Conservation (phyloP, 352 stramenopile species). For the Discostella stelligera region DNA sequence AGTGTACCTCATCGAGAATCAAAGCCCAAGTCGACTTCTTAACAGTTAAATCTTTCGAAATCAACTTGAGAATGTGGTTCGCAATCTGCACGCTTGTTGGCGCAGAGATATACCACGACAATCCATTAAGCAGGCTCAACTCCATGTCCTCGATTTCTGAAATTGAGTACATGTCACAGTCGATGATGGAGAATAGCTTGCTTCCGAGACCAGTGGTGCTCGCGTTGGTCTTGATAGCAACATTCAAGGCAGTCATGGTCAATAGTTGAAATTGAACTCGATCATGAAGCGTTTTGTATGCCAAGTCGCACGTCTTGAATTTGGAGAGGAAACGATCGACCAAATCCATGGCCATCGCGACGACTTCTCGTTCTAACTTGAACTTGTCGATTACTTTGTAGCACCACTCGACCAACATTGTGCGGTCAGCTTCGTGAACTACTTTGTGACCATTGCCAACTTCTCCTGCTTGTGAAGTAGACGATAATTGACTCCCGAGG, state of each 20-base stretch:
- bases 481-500: no score
- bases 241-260: constrained; percentile 34
- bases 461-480: no score
- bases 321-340: background rate
- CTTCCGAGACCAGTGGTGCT: constrained; percentile 29
- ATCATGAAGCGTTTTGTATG: background rate
- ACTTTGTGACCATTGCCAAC: no score
- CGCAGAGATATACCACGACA: constrained; percentile 56
- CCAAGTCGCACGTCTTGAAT: background rate
- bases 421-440: no score
- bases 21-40: background rate
- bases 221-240: constrained; percentile 47
- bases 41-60: background rate
- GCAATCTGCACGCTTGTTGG: constrained; percentile 51
- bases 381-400: no score
- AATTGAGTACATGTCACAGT: constrained; percentile 45
- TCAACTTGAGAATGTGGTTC: constrained; percentile 25
- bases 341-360: no score
- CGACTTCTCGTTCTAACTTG: no score
- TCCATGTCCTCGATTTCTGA: constrained; percentile 62
- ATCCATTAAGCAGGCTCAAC: constrained; percentile 36
- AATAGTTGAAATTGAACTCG: constrained; percentile 27
- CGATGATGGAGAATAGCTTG: constrained; percentile 45
- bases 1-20: constrained; percentile 28
- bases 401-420: no score